Evolutionary conservation across 768 basidiomycete species (phyloP), one percentile per base, ranked within the genome.

Genomic region (Lactarius tabidus): DNA sequence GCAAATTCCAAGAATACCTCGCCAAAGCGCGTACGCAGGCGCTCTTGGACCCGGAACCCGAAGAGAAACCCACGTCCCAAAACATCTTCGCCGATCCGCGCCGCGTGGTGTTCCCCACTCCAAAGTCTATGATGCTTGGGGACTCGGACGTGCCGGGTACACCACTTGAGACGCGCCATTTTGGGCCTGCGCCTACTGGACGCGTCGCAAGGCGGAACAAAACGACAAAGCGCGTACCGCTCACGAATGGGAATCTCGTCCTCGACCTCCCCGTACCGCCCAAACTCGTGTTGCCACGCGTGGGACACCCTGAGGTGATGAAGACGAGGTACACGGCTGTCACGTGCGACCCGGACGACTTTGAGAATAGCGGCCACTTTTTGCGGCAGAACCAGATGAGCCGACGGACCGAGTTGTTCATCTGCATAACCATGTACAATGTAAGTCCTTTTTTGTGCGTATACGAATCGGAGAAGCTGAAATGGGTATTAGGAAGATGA

Each of bases 391-490:
- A 89, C 72, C 84, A 91, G 71, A 84, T 77, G 66, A 85, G 87
- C 35, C 82, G 94, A 60, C 83, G 88, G 62, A 97, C 94, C 15
- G 95, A 98, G 72, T 74, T 98, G 61, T 91, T 96, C 78, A 90
- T 98, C 73, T 91, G 93, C 64, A 90, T 98, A 71, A 98, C 95
- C 28, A 94, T 97, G 93, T 97, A 89, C 74, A 97, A 97, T 74
- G 95, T 96, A 75, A 73, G 88, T 74, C 35, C 12, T 36, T 12
- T 12, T 7, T 36, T 36, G 8, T 9, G 9, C 35, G 9, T 36
- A 10, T 12, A 12, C 12, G 35, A 36, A 36, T 36, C 1, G 35
- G 35, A 36, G 35, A 36, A 36, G 35, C 9, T 36, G 35, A 36
- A 36, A 36, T 36, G 35, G 12, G 8, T 36, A 36, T 90, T 35